Base-by-base conservation (phyloP, 2,329 filamentous ascomycete genomes). In the Rhexocercosporidium sp. region DNA sequence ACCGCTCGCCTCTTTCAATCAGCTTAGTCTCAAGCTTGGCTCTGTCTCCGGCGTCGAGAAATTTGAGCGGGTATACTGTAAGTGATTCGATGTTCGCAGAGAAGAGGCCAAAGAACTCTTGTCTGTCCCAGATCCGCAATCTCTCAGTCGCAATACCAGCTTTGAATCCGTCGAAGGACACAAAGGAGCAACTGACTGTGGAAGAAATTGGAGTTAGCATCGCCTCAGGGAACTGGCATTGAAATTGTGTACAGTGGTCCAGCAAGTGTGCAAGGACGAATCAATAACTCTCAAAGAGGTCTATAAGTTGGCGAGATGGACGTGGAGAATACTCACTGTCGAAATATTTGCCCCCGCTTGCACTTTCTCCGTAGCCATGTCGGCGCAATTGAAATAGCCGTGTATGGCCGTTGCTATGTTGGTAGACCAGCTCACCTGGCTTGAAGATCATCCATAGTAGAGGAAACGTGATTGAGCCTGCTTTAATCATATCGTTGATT, bases 401-500 rank as follows among this genome's bases (percentile, higher is more conserved):
- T 14, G 54, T 27, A 16, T 71, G 66, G n/a, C 62, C 66, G 27
- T 66, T 59, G 14, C 20, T 31, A 3, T 62, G 11, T n/a, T 65
- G 53, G 29, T 54, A 69, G 8, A 66, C 25, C 20, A 69, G 25
- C 31, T 71, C 67, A 2, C 69, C 67, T 14, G 69, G 69, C 25
- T 61, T 66, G 39, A 66, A 71, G 14, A 71, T 62, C 59, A 67
- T 67, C 67, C 69, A 71, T 0, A 68, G 46, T 8, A 64, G 51
- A 16, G 64, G 61, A 31, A 67, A 69, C 0, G 64, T 70, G 25
- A 68, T 67, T 9, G 59, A 31, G 4, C 66, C 66, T 9, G 27
- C 27, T 22, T 44, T 59, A 16, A 70, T 64, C 64, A 66, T 68
- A 1, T 59, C 54, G 14, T 61, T 66, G 46, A 64, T 65, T 1